These are phyloP conservation scores for Nakazawaea populi DNA, from an alignment of 805 yeast genomes.

Conservation along the genomic window DNA sequence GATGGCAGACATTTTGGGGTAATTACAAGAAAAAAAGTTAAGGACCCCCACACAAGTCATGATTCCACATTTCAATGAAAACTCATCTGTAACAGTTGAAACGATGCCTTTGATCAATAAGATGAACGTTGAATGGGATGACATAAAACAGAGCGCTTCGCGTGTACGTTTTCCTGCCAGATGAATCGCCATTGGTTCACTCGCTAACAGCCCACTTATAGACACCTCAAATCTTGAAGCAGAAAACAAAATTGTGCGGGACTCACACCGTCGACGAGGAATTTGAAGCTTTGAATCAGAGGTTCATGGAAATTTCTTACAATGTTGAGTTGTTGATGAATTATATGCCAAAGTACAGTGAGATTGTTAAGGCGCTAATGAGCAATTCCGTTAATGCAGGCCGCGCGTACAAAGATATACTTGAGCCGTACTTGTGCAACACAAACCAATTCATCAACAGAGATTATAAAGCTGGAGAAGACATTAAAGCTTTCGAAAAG, in stretches of 20 bases:
- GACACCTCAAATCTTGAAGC: slow-evolving; percentile 29
- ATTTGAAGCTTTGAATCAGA: slow-evolving; percentile 20
- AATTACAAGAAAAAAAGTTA: no score
- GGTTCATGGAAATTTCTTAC: slow-evolving; percentile 14
- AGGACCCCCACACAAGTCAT: no score
- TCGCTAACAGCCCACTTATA: slow-evolving; percentile 1
- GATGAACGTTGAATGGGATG: slow-evolving; percentile 19
- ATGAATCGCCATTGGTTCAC: background rate
- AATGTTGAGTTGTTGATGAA: slow-evolving; percentile 12
- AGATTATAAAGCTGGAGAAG: background rate
- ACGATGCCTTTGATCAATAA: background rate
- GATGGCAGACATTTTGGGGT: no score
- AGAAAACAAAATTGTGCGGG: slow-evolving; percentile 21
- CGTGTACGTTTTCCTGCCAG: slow-evolving; percentile 16
- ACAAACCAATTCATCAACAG: slow-evolving; percentile 1
- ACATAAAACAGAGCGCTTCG: slow-evolving; percentile 17
- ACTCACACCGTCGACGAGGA: slow-evolving; percentile 31
- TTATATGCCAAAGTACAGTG: slow-evolving; percentile 10
- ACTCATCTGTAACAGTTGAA: no score
- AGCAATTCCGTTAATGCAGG: slow-evolving; percentile 14
- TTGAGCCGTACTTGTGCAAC: background rate
- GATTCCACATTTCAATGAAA: no score
- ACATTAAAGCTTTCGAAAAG: background rate
- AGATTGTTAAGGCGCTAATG: slow-evolving; percentile 12
- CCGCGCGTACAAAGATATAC: slow-evolving; percentile 10